These are phyloP conservation scores for Euphrasia arctica DNA, from an alignment of 305 asterid species.

Conservation along the genomic window DNA sequence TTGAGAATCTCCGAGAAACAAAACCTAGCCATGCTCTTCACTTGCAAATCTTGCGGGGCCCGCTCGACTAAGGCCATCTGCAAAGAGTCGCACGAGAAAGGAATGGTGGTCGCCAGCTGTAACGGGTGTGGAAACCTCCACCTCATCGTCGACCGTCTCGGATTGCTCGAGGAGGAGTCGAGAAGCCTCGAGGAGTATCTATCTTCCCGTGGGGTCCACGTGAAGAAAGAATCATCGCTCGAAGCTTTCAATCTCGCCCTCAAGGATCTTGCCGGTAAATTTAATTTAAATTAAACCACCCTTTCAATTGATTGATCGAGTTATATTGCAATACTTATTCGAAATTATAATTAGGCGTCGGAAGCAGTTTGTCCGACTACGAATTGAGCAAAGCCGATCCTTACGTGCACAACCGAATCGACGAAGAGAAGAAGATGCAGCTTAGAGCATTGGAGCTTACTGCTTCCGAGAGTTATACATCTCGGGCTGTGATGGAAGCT, in stretches of 20 bases:
- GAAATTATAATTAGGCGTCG: conserved; percentile 38
- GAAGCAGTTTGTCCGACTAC: conserved; percentile 55
- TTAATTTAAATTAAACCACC: background rate
- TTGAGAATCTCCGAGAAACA: conserved; percentile 68
- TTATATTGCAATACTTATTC: too few species aligned
- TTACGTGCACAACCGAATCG: conserved; percentile 63
- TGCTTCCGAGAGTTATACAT: conserved; percentile 96
- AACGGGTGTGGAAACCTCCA: conserved; percentile 84
- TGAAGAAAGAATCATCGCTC: conserved; percentile 53
- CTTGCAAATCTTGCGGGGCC: conserved; percentile 77
- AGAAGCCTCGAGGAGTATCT: conserved; percentile 64
- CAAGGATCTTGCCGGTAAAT: conserved; percentile 75
- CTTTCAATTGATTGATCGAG: too few species aligned
- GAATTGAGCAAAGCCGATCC: conserved; percentile 69
- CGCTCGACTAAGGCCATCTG: conserved; percentile 70
- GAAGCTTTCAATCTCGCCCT: conserved; percentile 66
- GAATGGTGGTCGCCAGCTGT: conserved; percentile 82
- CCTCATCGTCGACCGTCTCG: conserved; percentile 75
- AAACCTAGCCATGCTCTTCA: conserved; percentile 71
- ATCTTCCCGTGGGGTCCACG: conserved; percentile 84
- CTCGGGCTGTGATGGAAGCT: conserved; percentile 99
- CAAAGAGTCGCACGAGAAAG: conserved; percentile 76
- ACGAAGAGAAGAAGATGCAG: conserved; percentile 82
- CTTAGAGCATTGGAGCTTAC: conserved; percentile 88
- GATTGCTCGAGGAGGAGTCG: conserved; percentile 78